Conservation (phyloP, 768 basidiomycete genomes). For the Gloeopeniophorella convolvens region DNA sequence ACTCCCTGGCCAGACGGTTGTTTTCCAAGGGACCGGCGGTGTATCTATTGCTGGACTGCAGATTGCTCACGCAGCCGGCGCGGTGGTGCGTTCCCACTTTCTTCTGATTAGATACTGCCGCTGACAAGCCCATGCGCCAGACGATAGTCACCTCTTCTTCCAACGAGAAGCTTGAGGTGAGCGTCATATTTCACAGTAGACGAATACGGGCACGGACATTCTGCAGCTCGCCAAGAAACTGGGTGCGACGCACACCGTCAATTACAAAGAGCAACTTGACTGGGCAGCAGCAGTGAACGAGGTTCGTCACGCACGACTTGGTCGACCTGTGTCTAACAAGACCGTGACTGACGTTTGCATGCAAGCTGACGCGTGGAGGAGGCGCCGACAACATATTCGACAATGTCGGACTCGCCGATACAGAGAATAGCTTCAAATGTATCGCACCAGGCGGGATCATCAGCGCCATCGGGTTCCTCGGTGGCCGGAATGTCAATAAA, state of each 20-base stretch:
- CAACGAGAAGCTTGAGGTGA: slow-evolving; percentile 47
- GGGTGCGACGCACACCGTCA: slow-evolving; percentile 50
- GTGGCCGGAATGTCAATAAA: background rate
- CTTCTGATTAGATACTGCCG: background rate
- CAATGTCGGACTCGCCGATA: background rate
- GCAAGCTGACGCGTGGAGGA: slow-evolving; percentile 1
- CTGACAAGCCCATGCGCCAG: background rate
- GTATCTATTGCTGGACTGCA: slow-evolving; percentile 57
- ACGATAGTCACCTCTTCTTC: slow-evolving; percentile 68
- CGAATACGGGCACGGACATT: background rate
- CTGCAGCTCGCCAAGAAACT: slow-evolving; percentile 37
- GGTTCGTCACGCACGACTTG: no score
- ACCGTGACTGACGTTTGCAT: no score
- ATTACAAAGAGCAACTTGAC: slow-evolving; percentile 50
- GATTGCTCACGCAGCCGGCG: slow-evolving; percentile 58
- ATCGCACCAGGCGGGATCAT: background rate
- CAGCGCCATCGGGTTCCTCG: slow-evolving; percentile 4
- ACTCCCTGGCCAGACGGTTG: slow-evolving; percentile 53
- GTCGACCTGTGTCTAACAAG: no score
- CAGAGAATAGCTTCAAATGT: background rate
- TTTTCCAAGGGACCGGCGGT: slow-evolving; percentile 52
- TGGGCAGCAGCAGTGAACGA: slow-evolving; percentile 38
- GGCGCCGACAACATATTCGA: slow-evolving; percentile 4
- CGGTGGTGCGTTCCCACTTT: slow-evolving; percentile 20
- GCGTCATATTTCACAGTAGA: background rate